These are phyloP conservation scores for Athelia sp. DNA, from an alignment of 1,284 basidiomycete species.

Conservation along the genomic window DNA sequence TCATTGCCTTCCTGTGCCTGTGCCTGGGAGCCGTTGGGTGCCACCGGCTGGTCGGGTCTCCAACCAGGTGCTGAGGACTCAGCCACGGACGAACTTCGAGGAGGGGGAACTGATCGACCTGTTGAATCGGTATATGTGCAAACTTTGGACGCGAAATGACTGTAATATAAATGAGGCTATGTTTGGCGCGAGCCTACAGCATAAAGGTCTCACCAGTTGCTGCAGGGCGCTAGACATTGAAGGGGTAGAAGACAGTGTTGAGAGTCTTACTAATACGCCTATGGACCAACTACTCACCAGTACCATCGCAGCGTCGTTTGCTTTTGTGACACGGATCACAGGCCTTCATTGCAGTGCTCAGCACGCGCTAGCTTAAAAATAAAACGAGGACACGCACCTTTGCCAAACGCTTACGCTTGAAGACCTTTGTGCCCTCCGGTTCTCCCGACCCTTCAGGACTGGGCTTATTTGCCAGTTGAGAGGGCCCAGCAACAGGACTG, in stretches of 20 bases:
- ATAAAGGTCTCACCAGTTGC: conserved; percentile 56
- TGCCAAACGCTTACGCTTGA: conserved; percentile 62
- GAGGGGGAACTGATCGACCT: conserved; percentile 71
- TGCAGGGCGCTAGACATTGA: conserved; percentile 56
- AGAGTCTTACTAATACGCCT: no score
- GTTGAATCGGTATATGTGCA: conserved; percentile 79
- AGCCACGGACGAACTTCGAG: conserved; percentile 24
- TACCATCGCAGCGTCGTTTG: conserved; percentile 79
- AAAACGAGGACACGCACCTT: conserved; percentile 42
- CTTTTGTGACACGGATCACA: conserved; percentile 81
- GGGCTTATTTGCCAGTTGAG: no score
- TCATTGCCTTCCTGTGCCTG: no score
- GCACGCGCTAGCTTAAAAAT: conserved; percentile 3
- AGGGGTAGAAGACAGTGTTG: no score
- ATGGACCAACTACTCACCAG: conserved; percentile 50
- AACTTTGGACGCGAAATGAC: conserved; percentile 74
- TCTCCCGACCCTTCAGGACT: no score
- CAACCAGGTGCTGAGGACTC: no score
- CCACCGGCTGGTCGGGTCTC: no score
- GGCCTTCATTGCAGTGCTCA: conserved; percentile 40
- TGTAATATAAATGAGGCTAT: conserved; percentile 21
- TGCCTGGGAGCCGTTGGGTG: no score
- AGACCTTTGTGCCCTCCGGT: conserved; percentile 39
- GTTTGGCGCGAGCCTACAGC: conserved; percentile 4
- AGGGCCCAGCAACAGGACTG: no score